A percentile compares a stretch with the other conserved stretches of the same genome.
phyloP scores from a whole-genome alignment of 441 rosid species.

The Gossypium davidsonii region DNA sequence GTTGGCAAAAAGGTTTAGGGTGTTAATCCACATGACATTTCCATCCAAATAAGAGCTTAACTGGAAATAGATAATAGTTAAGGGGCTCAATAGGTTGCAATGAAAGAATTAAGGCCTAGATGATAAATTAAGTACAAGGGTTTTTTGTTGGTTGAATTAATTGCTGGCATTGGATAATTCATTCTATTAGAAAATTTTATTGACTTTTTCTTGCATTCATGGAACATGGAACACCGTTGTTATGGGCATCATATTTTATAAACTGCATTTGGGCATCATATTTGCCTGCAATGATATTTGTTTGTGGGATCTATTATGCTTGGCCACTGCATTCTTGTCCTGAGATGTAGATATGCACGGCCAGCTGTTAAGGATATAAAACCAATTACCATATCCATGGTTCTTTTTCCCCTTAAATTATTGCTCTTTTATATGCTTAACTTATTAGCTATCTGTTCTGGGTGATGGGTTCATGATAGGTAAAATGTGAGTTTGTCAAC shows the following conservation, averaged over 20 bases:
- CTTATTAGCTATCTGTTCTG: neutral
- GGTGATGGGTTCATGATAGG: constrained; percentile 34
- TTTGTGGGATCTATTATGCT: neutral
- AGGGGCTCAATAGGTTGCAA: neutral
- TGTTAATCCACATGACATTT: neutral
- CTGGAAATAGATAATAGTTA: neutral
- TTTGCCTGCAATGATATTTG: neutral
- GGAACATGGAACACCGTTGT: neutral
- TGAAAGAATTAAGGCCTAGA: neutral
- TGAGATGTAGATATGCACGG: neutral
- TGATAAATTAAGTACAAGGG: neutral
- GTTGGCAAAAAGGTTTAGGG: neutral
- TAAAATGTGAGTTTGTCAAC: constrained; percentile 81
- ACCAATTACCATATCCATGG: constrained; percentile 1
- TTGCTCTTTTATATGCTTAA: neutral
- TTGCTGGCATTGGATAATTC: neutral
- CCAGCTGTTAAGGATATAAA: neutral
- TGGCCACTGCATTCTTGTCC: neutral
- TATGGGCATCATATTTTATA: neutral
- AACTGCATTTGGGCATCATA: neutral
- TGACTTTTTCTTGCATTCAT: neutral
- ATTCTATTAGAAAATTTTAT: neutral
- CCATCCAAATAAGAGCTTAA: neutral
- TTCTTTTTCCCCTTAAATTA: neutral
- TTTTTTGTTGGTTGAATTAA: neutral